Evolutionary conservation across 1,284 basidiomycete genomes (phyloP), one percentile per base, ranked within the genome.

Genomic region (Malassezia caprae): DNA sequence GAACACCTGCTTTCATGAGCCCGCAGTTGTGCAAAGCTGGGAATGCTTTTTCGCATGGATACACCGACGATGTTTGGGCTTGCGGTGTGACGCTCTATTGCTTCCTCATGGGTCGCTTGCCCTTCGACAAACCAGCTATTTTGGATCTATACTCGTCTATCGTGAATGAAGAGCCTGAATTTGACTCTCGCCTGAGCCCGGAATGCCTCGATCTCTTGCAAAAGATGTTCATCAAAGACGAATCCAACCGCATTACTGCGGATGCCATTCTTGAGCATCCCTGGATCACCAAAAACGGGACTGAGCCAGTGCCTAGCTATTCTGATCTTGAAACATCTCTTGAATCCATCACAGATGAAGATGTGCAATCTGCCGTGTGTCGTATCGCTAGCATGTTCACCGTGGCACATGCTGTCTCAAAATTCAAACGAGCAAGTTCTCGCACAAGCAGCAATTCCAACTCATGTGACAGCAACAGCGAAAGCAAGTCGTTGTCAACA

Each of bases 1-100:
- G 81, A 0, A 79, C 76, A 64, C 80, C 81, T 0, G 81, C 80
- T 0, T 82, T 81, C 63, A 78, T 81, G 73, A 78, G 78, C 51
- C 81, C 81, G 0, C 80, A 81, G 61, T 60, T 77, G 8, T 69
- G 73, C 28, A 63, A 63, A 8, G 55, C 59, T 2, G 66, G 62
- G 6, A 56, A 59, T 12, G 65, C 63, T 13, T 66, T 27, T 11
- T 48, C 78, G 4, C 77, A 79, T 51, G 80, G 79, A 8, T 78
- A 75, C 50, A 72, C 78, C 0, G 78, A 79, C 30, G 80, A 82
- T 61, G 76, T 81, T 17, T 81, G 80, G 80, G 77, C 78, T 0
- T 70, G 80, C 2, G 79, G 79, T 24, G 79, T 81, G 1, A 80
- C 80, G 0, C 69, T 82, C 1, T 81, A 80, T 65, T 79, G 79